Base-by-base conservation (phyloP, 2,329 filamentous ascomycete genomes). In the Cladophialophora exuberans region DNA sequence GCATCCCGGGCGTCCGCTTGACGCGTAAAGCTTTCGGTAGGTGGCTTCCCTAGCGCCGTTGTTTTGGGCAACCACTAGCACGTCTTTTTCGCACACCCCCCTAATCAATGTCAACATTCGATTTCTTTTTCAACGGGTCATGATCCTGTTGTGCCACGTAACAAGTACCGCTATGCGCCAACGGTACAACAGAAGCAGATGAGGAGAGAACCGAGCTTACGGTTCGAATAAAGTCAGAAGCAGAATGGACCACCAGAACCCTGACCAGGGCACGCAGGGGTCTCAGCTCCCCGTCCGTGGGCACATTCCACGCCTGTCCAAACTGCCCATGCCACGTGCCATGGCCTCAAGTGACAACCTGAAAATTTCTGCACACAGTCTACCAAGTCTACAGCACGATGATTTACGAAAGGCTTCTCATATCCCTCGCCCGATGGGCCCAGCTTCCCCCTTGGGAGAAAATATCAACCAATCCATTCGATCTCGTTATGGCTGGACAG, bases 321-420 rank as follows among this genome's bases (percentile, higher is more conserved):
- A 59, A 42, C 61, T 64, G 10, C 62, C 62, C 44, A 56, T 59
- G 54, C 54, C 58, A 59, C 58, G 60, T 61, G 52, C 58, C 18
- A 35, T 56, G 43, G 53, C 59, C 44, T 62, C 59, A 23, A 54
- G n/a, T 39, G 59, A 62, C 47, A 62, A 62, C 39, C 22, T 62
- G 46, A 54, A 39, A 41, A 39, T 55, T 9, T 43, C 49, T 41
- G 50, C 55, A 17, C 50, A 52, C 11, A 25, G 46, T 13, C 15
- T 49, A 13, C 25, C 52, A 42, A 31, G 17, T 23, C 54, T 49
- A 9, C 60, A 62, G 31, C 50, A 60, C 33, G 57, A 62, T 48
- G 62, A 61, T 18, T 36, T 54, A 25, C 52, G 52, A 13, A 61
- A 61, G 38, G 60, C 41, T 2, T 56, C 58, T 11, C 30, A 55